Percentiles rank a stretch among this genome's conserved stretches.
Conservation (phyloP, 768 basidiomycete genomes). For the Mycena maculata region DNA sequence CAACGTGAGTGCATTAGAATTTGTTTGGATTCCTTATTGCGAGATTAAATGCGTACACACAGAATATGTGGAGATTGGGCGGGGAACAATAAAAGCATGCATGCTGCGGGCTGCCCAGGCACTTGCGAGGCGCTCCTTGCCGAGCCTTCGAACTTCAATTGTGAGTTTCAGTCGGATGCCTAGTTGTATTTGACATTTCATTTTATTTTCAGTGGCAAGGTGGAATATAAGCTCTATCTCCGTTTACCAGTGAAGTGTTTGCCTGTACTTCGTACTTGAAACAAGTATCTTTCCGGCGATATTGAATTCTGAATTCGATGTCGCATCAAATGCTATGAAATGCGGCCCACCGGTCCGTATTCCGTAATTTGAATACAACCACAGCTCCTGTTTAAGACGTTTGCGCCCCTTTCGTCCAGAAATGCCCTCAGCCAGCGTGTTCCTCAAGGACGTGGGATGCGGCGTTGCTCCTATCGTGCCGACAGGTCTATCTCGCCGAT, state of each 20-base stretch:
- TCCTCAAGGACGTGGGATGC: too few relatives aligned
- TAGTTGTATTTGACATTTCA: not conserved
- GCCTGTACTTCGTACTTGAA: too few relatives aligned
- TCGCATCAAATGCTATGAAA: too few relatives aligned
- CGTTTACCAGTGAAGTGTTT: not conserved
- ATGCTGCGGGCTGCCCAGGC: not conserved
- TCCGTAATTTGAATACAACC: too few relatives aligned
- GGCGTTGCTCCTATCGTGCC: too few relatives aligned
- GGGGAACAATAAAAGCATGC: not conserved
- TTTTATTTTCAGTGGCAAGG: not conserved
- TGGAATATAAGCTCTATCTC: slow-evolving; percentile 9
- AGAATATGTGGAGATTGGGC: slow-evolving; percentile 11
- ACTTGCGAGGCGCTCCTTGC: not conserved
- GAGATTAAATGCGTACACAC: not conserved
- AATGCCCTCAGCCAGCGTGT: too few relatives aligned
- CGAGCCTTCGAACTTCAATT: slow-evolving; percentile 9
- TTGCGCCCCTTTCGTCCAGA: too few relatives aligned
- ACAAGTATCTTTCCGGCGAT: too few relatives aligned
- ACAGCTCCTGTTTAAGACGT: too few relatives aligned
- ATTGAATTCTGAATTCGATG: too few relatives aligned
- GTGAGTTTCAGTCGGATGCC: not conserved
- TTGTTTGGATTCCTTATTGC: not conserved
- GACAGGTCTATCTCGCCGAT: too few relatives aligned
- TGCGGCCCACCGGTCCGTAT: too few relatives aligned
- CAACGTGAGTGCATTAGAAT: not conserved